phyloP scores from a whole-genome alignment of 2,329 filamentous ascomycete species.

The Daldinia sp. region DNA sequence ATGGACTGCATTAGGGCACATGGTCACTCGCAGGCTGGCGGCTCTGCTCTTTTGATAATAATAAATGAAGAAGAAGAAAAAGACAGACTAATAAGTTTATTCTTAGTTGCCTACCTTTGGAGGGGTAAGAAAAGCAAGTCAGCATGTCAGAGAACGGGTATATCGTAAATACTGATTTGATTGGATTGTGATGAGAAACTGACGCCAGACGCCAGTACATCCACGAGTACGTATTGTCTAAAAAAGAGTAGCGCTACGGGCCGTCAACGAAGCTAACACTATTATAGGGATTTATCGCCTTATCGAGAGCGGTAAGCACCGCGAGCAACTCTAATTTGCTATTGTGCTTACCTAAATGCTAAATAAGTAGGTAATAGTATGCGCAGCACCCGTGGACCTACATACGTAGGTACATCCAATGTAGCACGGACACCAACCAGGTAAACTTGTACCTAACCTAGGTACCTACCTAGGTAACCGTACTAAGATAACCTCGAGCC shows the following conservation, averaged over 20 bases:
- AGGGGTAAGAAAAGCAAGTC: slow-evolving; percentile 8
- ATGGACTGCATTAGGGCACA: slow-evolving; percentile 13
- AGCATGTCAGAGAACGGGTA: slow-evolving; percentile 26
- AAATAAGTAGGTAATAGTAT: not conserved
- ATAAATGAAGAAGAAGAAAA: not conserved
- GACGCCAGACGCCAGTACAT: slow-evolving; percentile 26
- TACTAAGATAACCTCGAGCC: not conserved
- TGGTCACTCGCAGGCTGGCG: slow-evolving; percentile 25
- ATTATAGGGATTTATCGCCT: not conserved
- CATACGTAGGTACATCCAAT: too few relatives aligned
- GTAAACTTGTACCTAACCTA: too few relatives aligned
- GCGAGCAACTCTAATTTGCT: not conserved
- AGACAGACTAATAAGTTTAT: slow-evolving; percentile 20
- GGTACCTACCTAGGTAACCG: not conserved
- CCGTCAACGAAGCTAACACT: slow-evolving; percentile 23
- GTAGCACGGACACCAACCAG: too few relatives aligned
- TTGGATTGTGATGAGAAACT: slow-evolving; percentile 20
- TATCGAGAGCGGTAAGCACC: slow-evolving; percentile 25
- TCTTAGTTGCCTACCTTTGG: not conserved
- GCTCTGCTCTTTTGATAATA: slow-evolving; percentile 14
- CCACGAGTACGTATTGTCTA: too few relatives aligned
- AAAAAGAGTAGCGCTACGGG: slow-evolving; percentile 10
- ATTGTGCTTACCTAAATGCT: not conserved
- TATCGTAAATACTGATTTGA: slow-evolving; percentile 19
- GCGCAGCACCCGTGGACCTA: too few relatives aligned